These are phyloP conservation scores for Ceratobasidium sp. DNA, from an alignment of 1,284 basidiomycete genomes.

Conservation along the genomic window DNA sequence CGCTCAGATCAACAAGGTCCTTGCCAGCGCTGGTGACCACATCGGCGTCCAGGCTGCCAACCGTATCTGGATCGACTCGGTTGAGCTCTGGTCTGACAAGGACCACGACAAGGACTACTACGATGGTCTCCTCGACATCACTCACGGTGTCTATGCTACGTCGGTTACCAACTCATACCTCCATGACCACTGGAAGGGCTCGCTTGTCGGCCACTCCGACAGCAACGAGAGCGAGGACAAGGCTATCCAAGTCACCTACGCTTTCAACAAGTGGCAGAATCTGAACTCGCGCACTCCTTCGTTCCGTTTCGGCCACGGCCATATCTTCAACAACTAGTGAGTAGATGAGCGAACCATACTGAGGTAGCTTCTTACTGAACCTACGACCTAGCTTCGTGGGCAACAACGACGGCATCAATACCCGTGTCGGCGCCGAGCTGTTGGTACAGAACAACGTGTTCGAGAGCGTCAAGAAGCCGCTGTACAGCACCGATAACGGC, in stretches of 20 bases:
- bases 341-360: background rate
- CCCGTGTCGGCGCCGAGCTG: conserved; percentile 24
- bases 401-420: conserved; percentile 53
- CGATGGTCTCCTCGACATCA: conserved; percentile 40
- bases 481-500: conserved; percentile 27
- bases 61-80: conserved; percentile 56
- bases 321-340: conserved; percentile 20
- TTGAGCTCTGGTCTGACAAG: conserved; percentile 52
- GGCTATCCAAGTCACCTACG: conserved; percentile 31
- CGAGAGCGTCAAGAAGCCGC: conserved; percentile 8
- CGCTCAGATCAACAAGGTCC: conserved; percentile 53
- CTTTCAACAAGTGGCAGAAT: conserved; percentile 43
- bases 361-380: background rate
- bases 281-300: conserved; percentile 45
- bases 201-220: conserved; percentile 55
- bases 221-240: conserved; percentile 34
- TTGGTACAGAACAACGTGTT: conserved; percentile 57
- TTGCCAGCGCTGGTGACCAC: conserved; percentile 54
- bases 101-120: conserved; percentile 53
- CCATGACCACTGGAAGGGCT: conserved; percentile 55
- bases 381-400: conserved; percentile 50
- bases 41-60: conserved; percentile 54
- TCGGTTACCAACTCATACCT: conserved; percentile 53
- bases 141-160: conserved; percentile 53
- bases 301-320: conserved; percentile 48